Evolutionary conservation across 768 basidiomycete species (phyloP), one percentile per base, ranked within the genome.

Genomic region (Mycena haematopus): DNA sequence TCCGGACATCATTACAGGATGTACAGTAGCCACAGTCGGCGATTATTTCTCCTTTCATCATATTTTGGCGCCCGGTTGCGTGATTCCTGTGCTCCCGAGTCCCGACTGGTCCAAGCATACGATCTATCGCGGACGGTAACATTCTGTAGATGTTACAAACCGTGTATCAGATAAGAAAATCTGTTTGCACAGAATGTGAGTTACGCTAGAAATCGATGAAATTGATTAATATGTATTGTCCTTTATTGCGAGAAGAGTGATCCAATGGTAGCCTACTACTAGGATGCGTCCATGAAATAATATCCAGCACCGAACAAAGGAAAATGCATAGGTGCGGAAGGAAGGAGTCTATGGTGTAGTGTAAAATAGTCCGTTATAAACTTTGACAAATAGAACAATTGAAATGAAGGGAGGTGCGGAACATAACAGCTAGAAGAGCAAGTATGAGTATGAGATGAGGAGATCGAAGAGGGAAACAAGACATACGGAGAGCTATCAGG

Each of bases 401-500:
- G 71, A 91, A 75, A 69, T 83, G 80, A 71, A 93, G 72, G 68
- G 76, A 80, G 66, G 80, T 80, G 61, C 84, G 86, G 80, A 93
- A 84, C 56, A 84, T 75, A 66, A 78, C 82, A 69, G 89, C 90
- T 91, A 60, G 54, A 22, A 36, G 46, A 47, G 8, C 13, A 17
- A 60, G 60, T 56, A 60, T 59, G 38, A 53, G 53, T 57, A 46
- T 65, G 60, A 46, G 52, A 54, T 49, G 40, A 19, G 52, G 52
- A 56, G 59, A 14, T 35, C 17, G 27, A 6, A 45, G 10, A 27
- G n/a, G 27, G n/a, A 67, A n/a, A 54, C 52, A 40, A 42, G 38
- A 84, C 91, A 79, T 75, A 93, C 91, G 93, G 67, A 91, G 74
- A 69, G 83, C 87, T 73, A 98, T 87, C 65, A 97, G 82, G 49